These are phyloP conservation scores for Globisporangium abappressorium DNA, from an alignment of 352 stramenopile species.

Conservation along the genomic window DNA sequence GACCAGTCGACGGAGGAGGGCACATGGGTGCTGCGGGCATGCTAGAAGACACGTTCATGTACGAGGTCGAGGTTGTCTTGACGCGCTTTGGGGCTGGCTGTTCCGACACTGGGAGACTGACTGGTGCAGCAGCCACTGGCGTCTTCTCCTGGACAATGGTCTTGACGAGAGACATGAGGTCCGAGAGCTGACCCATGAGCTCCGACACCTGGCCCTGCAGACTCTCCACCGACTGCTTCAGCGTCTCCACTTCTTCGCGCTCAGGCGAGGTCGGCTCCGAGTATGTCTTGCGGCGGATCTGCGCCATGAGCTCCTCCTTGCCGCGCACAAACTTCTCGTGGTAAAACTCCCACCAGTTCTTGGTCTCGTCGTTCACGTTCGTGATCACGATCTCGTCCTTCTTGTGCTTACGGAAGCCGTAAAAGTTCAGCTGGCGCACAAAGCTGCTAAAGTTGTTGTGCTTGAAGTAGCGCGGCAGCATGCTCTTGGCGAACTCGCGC, in stretches of 20 bases:
- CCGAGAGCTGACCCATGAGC: slow-evolving; percentile 73
- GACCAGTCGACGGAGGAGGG: slow-evolving; percentile 10
- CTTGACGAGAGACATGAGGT: slow-evolving; percentile 74
- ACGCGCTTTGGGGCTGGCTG: slow-evolving; percentile 41
- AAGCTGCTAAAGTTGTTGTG: slow-evolving; percentile 95
- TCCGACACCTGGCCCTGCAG: slow-evolving; percentile 72
- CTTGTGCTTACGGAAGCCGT: slow-evolving; percentile 93
- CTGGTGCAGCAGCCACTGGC: not conserved
- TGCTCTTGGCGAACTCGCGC: slow-evolving; percentile 88
- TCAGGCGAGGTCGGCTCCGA: slow-evolving; percentile 74
- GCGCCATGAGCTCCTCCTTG: slow-evolving; percentile 79
- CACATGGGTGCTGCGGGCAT: slow-evolving; percentile 11
- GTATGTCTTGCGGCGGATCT: slow-evolving; percentile 89
- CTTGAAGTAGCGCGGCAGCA: slow-evolving; percentile 93
- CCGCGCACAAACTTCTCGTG: slow-evolving; percentile 89
- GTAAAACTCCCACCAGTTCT: slow-evolving; percentile 92
- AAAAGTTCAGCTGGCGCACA: slow-evolving; percentile 93
- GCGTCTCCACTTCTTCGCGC: slow-evolving; percentile 71
- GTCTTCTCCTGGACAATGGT: slow-evolving; percentile 61
- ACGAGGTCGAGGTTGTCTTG: slow-evolving; percentile 19
- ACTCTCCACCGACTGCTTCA: slow-evolving; percentile 73
- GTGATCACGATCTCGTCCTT: slow-evolving; percentile 87
- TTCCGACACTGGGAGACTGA: slow-evolving; percentile 13
- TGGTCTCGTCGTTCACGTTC: slow-evolving; percentile 68
- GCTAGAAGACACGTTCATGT: not conserved